Evolutionary conservation across 352 stramenopile genomes (phyloP).

Genomic region (Phytopythium helicoides): DNA sequence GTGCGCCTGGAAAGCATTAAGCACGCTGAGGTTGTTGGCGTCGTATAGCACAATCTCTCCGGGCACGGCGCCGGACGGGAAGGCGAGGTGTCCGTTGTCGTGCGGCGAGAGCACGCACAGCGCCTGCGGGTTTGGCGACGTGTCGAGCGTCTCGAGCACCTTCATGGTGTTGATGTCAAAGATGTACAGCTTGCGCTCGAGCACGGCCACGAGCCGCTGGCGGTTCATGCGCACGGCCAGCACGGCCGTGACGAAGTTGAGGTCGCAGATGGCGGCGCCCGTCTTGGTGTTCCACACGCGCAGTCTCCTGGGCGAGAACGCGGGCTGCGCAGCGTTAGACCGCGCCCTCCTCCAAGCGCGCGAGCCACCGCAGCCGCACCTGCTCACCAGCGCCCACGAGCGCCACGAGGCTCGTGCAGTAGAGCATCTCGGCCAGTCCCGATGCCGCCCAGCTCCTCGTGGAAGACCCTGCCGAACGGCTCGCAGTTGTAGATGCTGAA

Average conservation of each 20-base stretch:
- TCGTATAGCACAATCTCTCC: conserved; percentile 92
- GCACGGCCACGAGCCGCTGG: conserved; percentile 82
- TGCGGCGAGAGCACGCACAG: conserved; percentile 84
- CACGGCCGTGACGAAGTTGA: conserved; percentile 91
- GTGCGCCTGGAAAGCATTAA: conserved; percentile 91
- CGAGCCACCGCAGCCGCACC: conserved; percentile 22
- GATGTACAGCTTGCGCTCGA: conserved; percentile 91
- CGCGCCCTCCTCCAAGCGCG: too few species aligned
- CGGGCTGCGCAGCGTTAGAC: conserved; percentile 45
- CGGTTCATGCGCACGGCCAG: conserved; percentile 91
- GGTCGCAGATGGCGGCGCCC: conserved; percentile 85
- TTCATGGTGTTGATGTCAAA: conserved; percentile 95
- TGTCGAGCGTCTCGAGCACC: conserved; percentile 90
- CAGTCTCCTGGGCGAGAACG: conserved; percentile 88
- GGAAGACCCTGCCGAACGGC: conserved; percentile 89
- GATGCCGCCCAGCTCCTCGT: conserved; percentile 88
- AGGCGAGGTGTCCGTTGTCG: conserved; percentile 84
- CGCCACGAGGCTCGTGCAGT: conserved; percentile 91
- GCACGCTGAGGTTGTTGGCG: conserved; percentile 88
- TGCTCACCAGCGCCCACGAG: conserved; percentile 89
- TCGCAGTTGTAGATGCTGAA: conserved; percentile 93
- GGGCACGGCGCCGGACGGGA: conserved; percentile 73
- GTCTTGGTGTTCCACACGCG: conserved; percentile 93
- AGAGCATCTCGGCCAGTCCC: conserved; percentile 91
- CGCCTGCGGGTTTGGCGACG: conserved; percentile 82